Evolutionary conservation across 2,329 filamentous ascomycete species (phyloP), one percentile per base, ranked within the genome.

Genomic region (Botrytis cinerea): DNA sequence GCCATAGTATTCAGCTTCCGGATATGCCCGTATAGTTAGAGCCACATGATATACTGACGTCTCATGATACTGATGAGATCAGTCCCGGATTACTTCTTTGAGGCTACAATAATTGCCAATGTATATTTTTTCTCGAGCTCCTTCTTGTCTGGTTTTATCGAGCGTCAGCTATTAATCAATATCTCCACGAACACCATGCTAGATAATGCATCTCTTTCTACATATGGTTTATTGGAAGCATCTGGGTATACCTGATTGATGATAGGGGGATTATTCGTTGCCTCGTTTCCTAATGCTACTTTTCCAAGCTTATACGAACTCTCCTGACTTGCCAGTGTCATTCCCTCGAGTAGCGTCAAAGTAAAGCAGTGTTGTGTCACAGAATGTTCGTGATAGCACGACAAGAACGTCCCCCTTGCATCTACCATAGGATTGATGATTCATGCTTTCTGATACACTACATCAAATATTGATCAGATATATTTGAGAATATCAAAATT

Each of bases 131-230:
- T 12, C 48, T 43, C 25, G 5, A 57, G 48, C 48, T 57, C 66
- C 25, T 43, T 57, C 32, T 54, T 43, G 48, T 28, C 48, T 57
- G 22, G 64, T 68, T 68, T 38, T 25, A 54, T 54, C n/a, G n/a
- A 68, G 66, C 48, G 32, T 68, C 18, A n/a, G 48, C 35, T 54
- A n/a, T 43, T 28, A 43, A 57, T 57, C 64, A 57, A 68, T 68
- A 68, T 43, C 48, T 68, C 35, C 10, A 68, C 16, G n/a, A 25
- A 16, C 54, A 22, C 12, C 18, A 68, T 68, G 64, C 64, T 43
- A 68, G 64, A 68, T 57, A 68, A 68, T 68, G 64, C 48, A 68
- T 68, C n/a, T 32, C 18, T 57, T 40, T 68, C 64, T 40, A 10
- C 22, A 57, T 68, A 43, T 57, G 48, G n/a, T 57, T 32, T 68